phyloP scores from a whole-genome alignment of 1,284 basidiomycete genomes.

The Irpex lacteus region DNA sequence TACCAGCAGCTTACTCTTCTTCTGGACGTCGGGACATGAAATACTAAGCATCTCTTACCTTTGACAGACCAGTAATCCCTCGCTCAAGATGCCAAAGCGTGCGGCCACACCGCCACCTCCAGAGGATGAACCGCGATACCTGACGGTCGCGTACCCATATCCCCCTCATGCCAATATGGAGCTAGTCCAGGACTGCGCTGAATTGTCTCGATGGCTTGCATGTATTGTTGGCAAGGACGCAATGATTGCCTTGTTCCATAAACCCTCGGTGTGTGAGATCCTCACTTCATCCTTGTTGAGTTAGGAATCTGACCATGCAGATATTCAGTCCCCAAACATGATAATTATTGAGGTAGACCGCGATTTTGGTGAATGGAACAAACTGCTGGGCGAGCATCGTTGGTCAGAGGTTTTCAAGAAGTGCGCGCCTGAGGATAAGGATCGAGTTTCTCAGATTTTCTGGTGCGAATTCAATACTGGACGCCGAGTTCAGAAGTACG shows the following conservation, averaged over 20 bases:
- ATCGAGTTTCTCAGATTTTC: constrained; percentile 46
- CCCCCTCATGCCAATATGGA: constrained; percentile 56
- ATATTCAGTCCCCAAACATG: constrained; percentile 53
- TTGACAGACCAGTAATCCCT: not conserved
- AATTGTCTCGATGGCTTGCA: constrained; percentile 63
- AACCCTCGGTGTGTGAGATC: constrained; percentile 50
- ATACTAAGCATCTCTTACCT: not conserved
- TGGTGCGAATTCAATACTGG: constrained; percentile 46
- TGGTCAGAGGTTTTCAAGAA: constrained; percentile 54
- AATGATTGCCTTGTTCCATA: constrained; percentile 56
- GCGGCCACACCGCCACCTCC: constrained; percentile 51
- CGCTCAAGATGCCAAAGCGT: constrained; percentile 52
- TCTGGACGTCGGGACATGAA: not conserved
- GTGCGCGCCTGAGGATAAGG: constrained; percentile 42
- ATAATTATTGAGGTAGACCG: constrained; percentile 58
- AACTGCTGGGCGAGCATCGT: constrained; percentile 60
- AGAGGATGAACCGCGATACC: constrained; percentile 55
- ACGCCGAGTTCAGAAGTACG: constrained; percentile 43
- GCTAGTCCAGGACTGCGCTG: constrained; percentile 42
- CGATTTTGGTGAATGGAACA: constrained; percentile 34
- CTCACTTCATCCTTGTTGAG: not conserved
- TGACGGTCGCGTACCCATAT: constrained; percentile 61
- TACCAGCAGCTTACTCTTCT: not conserved
- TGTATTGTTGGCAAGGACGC: constrained; percentile 45
- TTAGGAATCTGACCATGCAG: not conserved